A percentile compares a stretch with the other conserved stretches of the same genome.
phyloP scores from a whole-genome alignment of 805 yeast genomes.

The Cyberlindnera saturnus region DNA sequence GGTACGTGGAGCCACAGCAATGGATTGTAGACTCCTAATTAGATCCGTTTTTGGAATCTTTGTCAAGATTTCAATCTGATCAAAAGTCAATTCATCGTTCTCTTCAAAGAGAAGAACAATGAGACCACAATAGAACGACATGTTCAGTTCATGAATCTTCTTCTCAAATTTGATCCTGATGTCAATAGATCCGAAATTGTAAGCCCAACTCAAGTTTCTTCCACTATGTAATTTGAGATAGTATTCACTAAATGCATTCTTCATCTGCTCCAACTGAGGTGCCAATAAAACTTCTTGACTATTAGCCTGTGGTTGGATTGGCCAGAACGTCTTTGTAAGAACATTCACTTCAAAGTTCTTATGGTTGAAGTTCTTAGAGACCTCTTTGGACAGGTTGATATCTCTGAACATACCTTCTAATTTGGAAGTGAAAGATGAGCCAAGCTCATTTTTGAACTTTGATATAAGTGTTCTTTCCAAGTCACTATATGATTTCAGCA shows the following conservation, averaged over 20 bases:
- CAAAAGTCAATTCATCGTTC: slow-evolving; percentile 44
- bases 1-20: slow-evolving; percentile 78
- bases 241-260: slow-evolving; percentile 41
- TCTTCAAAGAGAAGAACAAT: slow-evolving; percentile 71
- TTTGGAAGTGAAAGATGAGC: slow-evolving; percentile 71
- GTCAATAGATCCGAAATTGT: slow-evolving; percentile 79
- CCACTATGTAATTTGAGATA: slow-evolving; percentile 50
- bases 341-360: slow-evolving; percentile 43
- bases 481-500: slow-evolving; percentile 50
- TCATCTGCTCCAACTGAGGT: slow-evolving; percentile 34
- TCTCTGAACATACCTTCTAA: slow-evolving; percentile 86
- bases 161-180: slow-evolving; percentile 63
- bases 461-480: slow-evolving; percentile 65
- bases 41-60: slow-evolving; percentile 70
- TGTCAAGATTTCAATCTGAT: slow-evolving; percentile 59
- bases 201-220: slow-evolving; percentile 69
- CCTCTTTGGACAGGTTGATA: slow-evolving; percentile 51
- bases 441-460: slow-evolving; percentile 68
- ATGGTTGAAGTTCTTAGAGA: slow-evolving; percentile 35
- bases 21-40: slow-evolving; percentile 70
- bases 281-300: slow-evolving; percentile 36
- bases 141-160: slow-evolving; percentile 67
- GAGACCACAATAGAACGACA: slow-evolving; percentile 78
- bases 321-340: slow-evolving; percentile 64
- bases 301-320: slow-evolving; percentile 36